Percentiles rank a stretch among this genome's conserved stretches.
Conservation (phyloP, 208 protist genomes). For the Crithidia expoeki region DNA sequence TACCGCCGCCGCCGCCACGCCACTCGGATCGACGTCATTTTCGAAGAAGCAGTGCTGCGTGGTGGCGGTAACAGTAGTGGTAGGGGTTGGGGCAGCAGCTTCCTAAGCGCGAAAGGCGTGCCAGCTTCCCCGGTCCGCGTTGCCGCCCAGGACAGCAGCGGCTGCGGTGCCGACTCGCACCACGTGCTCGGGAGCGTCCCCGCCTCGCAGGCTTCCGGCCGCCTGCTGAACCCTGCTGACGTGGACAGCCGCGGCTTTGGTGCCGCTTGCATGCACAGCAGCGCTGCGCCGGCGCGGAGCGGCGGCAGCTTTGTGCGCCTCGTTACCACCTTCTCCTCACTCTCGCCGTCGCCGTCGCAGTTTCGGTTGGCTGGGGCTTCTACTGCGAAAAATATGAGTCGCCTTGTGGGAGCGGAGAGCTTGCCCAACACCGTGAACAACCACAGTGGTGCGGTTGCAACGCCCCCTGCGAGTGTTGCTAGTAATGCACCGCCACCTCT, state of each 20-base stretch:
- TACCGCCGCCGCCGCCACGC: constrained; percentile 7
- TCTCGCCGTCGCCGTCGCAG: neutral
- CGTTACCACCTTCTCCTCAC: neutral
- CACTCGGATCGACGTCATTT: neutral
- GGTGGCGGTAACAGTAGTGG: no score
- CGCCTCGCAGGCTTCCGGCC: no score
- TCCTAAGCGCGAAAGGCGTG: neutral
- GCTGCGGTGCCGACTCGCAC: neutral
- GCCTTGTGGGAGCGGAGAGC: neutral
- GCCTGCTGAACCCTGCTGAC: neutral
- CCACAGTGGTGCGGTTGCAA: neutral
- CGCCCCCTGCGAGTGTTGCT: neutral
- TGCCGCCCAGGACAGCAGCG: constrained; percentile 2
- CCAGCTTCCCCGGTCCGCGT: neutral
- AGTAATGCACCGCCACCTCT: neutral
- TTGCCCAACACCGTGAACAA: neutral
- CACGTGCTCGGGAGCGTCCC: neutral
- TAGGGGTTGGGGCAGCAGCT: no score
- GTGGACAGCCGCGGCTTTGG: neutral
- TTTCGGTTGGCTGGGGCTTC: neutral
- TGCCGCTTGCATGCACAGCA: neutral
- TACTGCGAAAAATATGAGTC: neutral
- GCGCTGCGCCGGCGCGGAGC: neutral
- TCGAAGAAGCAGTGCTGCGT: constrained; percentile 2
- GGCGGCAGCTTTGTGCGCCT: constrained; percentile 20